Base-by-base conservation (phyloP, 495 filamentous ascomycete species). In the Aspergillus nidulans region DNA sequence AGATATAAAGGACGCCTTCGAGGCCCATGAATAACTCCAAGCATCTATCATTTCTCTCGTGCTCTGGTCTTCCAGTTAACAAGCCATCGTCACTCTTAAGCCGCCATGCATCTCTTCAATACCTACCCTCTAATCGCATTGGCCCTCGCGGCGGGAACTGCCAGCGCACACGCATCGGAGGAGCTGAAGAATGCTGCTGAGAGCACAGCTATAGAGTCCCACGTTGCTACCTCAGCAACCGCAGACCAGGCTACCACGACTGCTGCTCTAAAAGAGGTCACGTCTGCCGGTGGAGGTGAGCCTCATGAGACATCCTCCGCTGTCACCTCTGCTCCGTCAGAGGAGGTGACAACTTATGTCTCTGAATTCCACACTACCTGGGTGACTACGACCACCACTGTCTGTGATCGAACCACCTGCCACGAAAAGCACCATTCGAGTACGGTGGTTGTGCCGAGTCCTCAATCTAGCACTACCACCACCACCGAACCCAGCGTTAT, bases 81-180 rank as follows among this genome's bases (percentile, higher is more conserved):
- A 45, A 46, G 26, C 8, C 15, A 20, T 20, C 25, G 18, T 45
- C 36, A 10, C 49, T 12, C 21, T 52, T 24, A n/a, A 30, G 26
- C 28, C 49, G 55, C 34, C 20, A 64, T 64, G 62, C 62, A 61
- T 39, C 49, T 61, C 52, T 59, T 53, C 20, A 61, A 55, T n/a
- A 19, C 47, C 19, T 53, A 55, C 36, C 25, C 53, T 26, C 23
- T 57, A 36, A 20, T 54, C 32, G 58, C 56, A 18, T 42, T 64
- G 45, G 58, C 62, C 56, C 45, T 64, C 42, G 62, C 53, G 21
- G 62, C 58, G 4, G 38, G 52, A 47, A 57, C 62, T 41, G 62
- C 52, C 34, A 55, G 44, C 16, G 62, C 62, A 23, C 21, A 16
- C 9, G 38, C 34, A 2, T 28, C 49, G 13, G 36, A 52, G 10